phyloP scores from a whole-genome alignment of 163 green algal genomes.

The Scenedesmus sp. region DNA sequence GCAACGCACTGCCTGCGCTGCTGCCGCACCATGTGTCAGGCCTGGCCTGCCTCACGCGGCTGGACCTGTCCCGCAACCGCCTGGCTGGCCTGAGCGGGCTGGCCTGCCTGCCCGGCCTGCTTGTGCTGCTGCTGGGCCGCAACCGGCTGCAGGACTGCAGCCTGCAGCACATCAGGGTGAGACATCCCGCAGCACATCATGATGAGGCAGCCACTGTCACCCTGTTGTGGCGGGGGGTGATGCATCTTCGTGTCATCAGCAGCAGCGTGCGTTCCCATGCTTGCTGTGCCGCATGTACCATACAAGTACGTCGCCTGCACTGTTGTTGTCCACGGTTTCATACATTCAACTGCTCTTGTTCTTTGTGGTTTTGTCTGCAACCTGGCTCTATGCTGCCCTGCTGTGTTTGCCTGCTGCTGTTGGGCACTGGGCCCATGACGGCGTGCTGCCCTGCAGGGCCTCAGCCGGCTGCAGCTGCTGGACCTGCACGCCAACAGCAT shows the following conservation, averaged over 20 bases:
- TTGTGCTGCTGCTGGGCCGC: constrained; percentile 60
- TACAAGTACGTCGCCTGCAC: no score
- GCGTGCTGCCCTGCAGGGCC: neutral
- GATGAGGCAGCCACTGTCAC: no score
- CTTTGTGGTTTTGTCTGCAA: no score
- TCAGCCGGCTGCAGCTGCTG: constrained; percentile 44
- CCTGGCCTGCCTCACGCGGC: constrained; percentile 10
- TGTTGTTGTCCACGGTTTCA: no score
- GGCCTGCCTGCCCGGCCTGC: neutral
- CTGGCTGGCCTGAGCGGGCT: constrained; percentile 1
- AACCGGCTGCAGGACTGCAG: constrained; percentile 45
- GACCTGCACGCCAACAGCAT: constrained; percentile 67
- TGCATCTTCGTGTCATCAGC: no score
- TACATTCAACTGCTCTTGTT: no score
- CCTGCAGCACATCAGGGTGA: constrained; percentile 37
- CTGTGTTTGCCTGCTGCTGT: no score
- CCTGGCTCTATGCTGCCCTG: no score
- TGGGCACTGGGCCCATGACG: no score
- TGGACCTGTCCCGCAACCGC: constrained; percentile 18
- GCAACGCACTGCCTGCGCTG: constrained; percentile 54
- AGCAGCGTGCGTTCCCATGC: no score
- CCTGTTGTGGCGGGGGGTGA: no score
- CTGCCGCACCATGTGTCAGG: neutral
- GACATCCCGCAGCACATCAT: neutral
- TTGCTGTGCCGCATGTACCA: no score